Percentiles rank a stretch among this genome's conserved stretches.
Conservation (phyloP, 805 yeast species). For the Yamadazyma paraphyllophila region DNA sequence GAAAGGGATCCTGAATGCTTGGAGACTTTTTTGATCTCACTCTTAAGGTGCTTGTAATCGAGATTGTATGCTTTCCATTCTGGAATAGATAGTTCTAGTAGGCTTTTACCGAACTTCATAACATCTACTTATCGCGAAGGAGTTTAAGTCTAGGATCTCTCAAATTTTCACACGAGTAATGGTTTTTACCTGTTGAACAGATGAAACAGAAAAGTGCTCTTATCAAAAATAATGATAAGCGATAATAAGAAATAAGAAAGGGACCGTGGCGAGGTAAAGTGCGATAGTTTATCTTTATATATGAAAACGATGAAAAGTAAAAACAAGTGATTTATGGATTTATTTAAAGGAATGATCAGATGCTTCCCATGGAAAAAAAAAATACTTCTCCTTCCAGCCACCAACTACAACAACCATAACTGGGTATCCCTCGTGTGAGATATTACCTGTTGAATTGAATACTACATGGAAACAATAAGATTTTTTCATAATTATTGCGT, state of each 20-base stretch:
- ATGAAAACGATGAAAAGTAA: neutral
- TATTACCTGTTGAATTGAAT: neutral
- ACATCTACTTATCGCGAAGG: neutral
- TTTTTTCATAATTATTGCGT: neutral
- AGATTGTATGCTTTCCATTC: conserved; percentile 86
- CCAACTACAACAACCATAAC: neutral
- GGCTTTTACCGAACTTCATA: conserved; percentile 87
- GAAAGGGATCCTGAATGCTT: conserved; percentile 23
- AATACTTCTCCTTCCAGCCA: neutral
- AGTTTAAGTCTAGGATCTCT: neutral
- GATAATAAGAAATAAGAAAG: neutral
- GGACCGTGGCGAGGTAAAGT: neutral
- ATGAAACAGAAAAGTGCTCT: neutral
- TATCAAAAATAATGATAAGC: neutral
- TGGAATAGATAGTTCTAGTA: conserved; percentile 72
- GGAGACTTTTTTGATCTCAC: conserved; percentile 46
- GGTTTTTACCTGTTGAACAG: neutral
- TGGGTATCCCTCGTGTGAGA: conserved; percentile 5
- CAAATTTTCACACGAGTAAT: neutral
- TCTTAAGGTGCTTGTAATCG: conserved; percentile 77
- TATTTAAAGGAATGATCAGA: neutral
- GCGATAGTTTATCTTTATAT: neutral
- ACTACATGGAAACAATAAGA: neutral
- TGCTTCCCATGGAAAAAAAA: neutral
- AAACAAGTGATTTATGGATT: neutral